A percentile compares a stretch with the other conserved stretches of the same genome.
phyloP scores from a whole-genome alignment of 768 basidiomycete species.

The Amylocystis lapponica region DNA sequence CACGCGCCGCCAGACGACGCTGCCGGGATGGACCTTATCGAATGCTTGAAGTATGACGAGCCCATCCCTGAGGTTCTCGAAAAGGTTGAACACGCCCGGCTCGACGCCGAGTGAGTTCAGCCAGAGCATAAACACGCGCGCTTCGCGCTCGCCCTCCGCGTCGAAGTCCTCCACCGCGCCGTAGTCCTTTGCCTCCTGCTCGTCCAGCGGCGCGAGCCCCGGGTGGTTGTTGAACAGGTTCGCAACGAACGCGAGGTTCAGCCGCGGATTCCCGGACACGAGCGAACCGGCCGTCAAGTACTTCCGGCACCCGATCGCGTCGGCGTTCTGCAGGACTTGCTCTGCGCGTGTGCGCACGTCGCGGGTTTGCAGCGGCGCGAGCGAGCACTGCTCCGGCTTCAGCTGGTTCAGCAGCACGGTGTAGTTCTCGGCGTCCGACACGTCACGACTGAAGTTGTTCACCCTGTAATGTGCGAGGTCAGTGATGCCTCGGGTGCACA shows the following conservation, averaged over 20 bases:
- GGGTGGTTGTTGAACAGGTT: conserved; percentile 99
- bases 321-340: conserved; percentile 92
- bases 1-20: conserved; percentile 93
- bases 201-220: conserved; percentile 89
- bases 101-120: conserved; percentile 96
- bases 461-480: conserved; percentile 49
- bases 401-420: conserved; percentile 94
- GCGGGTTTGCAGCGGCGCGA: conserved; percentile 80
- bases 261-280: conserved; percentile 89
- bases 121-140: conserved; percentile 97
- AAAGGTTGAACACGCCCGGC: conserved; percentile 92
- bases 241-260: conserved; percentile 97
- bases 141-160: conserved; percentile 97
- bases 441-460: conserved; percentile 95
- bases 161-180: conserved; percentile 95
- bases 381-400: conserved; percentile 89
- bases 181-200: conserved; percentile 88
- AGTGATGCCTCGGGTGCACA: not conserved
- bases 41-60: conserved; percentile 91
- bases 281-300: conserved; percentile 92
- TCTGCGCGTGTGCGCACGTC: conserved; percentile 86
- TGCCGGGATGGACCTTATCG: conserved; percentile 90
- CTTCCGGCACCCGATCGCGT: conserved; percentile 88
- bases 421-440: conserved; percentile 97
- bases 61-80: conserved; percentile 94